These are phyloP conservation scores for Penicillium coffeae DNA, from an alignment of 495 filamentous ascomycete genomes.

Conservation along the genomic window DNA sequence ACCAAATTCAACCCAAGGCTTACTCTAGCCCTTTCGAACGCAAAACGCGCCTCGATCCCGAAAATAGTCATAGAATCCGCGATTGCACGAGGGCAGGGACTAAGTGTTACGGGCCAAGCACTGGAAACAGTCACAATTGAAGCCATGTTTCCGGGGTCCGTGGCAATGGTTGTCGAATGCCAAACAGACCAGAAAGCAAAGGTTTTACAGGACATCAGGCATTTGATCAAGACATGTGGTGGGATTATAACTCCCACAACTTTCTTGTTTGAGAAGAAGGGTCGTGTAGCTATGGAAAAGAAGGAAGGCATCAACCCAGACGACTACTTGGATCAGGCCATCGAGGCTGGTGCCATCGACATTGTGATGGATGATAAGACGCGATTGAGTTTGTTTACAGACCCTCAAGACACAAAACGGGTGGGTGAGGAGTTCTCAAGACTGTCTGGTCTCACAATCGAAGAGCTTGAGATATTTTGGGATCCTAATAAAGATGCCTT, in stretches of 20 bases:
- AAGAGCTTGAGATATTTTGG: slow-evolving; percentile 79
- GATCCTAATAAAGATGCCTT: slow-evolving; percentile 75
- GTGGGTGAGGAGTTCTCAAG: slow-evolving; percentile 60
- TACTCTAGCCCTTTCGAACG: slow-evolving; percentile 62
- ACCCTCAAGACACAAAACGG: slow-evolving; percentile 62
- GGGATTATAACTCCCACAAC: slow-evolving; percentile 66
- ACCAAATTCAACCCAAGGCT: slow-evolving; percentile 70
- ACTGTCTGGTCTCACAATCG: slow-evolving; percentile 56
- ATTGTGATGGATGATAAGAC: slow-evolving; percentile 67
- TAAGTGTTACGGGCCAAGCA: slow-evolving; percentile 62
- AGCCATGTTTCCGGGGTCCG: slow-evolving; percentile 70
- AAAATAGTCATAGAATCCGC: slow-evolving; percentile 80
- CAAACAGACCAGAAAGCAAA: slow-evolving; percentile 77
- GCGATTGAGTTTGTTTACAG: slow-evolving; percentile 68
- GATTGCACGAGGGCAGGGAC: slow-evolving; percentile 82
- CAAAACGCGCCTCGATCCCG: slow-evolving; percentile 82
- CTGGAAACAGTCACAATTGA: slow-evolving; percentile 78
- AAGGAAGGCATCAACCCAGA: slow-evolving; percentile 61
- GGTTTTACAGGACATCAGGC: slow-evolving; percentile 65
- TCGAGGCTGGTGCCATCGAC: slow-evolving; percentile 84
- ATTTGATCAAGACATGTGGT: slow-evolving; percentile 62
- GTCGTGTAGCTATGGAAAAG: slow-evolving; percentile 64
- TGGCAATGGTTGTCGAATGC: slow-evolving; percentile 78
- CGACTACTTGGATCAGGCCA: slow-evolving; percentile 72
- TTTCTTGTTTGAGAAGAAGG: slow-evolving; percentile 80